These are phyloP conservation scores for Gossypium gossypioides DNA, from an alignment of 441 rosid genomes.

Conservation along the genomic window DNA sequence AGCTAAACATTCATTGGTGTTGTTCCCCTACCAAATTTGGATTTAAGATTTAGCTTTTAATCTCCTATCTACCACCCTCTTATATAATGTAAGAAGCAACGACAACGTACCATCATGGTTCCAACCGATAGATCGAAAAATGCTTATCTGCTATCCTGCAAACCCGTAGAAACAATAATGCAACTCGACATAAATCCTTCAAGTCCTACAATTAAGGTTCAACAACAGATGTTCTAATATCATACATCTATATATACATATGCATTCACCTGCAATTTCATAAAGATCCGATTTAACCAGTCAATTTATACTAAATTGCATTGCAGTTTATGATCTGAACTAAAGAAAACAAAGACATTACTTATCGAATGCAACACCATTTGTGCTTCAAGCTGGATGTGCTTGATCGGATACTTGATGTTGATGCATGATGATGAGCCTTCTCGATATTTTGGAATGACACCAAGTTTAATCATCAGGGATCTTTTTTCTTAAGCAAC, in stretches of 20 bases:
- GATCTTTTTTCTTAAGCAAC: conserved; percentile 33
- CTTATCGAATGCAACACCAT: not conserved
- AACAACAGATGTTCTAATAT: not conserved
- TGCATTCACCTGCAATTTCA: not conserved
- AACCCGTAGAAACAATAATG: not conserved
- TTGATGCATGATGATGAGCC: not conserved
- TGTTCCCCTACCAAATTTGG: not conserved
- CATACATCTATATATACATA: not conserved
- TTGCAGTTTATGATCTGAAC: not conserved
- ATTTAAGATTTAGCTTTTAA: not conserved
- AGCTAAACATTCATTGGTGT: not conserved
- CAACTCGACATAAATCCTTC: not conserved
- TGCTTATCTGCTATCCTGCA: not conserved
- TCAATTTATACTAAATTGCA: not conserved
- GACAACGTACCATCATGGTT: not conserved
- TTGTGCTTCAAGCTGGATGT: not conserved
- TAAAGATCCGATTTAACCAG: not conserved
- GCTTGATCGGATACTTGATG: not conserved
- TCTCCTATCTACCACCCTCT: not conserved
- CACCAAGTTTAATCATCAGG: not conserved
- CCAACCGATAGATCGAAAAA: not conserved
- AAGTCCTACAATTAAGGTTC: not conserved
- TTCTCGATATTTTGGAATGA: not conserved
- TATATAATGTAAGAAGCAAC: not conserved
- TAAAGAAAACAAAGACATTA: not conserved